These are phyloP conservation scores for Hyaloperonospora arabidopsidis DNA, from an alignment of 352 stramenopile species.

Conservation along the genomic window DNA sequence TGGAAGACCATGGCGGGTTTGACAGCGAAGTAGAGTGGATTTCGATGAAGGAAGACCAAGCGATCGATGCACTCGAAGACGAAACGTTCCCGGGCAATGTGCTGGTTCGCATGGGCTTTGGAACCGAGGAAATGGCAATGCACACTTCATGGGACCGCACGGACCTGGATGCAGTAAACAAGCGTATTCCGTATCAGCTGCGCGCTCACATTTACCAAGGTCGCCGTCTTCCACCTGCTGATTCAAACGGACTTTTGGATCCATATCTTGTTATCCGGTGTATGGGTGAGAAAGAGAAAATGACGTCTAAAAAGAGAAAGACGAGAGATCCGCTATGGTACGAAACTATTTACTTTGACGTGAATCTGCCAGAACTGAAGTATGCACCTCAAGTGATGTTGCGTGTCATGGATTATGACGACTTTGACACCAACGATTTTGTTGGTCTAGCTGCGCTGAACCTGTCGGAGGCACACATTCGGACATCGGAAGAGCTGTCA, in stretches of 20 bases:
- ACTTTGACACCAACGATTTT: slow-evolving; percentile 69
- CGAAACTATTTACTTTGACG: slow-evolving; percentile 82
- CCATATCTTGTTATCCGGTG: slow-evolving; percentile 76
- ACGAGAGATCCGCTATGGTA: slow-evolving; percentile 83
- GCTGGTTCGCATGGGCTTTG: slow-evolving; percentile 69
- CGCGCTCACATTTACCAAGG: slow-evolving; percentile 84
- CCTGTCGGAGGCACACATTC: slow-evolving; percentile 61
- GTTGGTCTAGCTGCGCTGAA: slow-evolving; percentile 55
- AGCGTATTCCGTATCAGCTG: slow-evolving; percentile 74
- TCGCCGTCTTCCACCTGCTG: slow-evolving; percentile 60
- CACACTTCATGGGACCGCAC: slow-evolving; percentile 41
- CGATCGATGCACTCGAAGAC: slow-evolving; percentile 67
- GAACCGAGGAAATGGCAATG: slow-evolving; percentile 59
- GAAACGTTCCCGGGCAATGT: slow-evolving; percentile 81
- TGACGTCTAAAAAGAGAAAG: slow-evolving; percentile 65
- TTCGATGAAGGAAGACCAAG: slow-evolving; percentile 72
- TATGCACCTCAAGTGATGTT: slow-evolving; percentile 76
- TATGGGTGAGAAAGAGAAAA: slow-evolving; percentile 70
- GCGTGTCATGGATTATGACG: slow-evolving; percentile 74
- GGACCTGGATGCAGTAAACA: slow-evolving; percentile 59
- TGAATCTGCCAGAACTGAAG: slow-evolving; percentile 68
- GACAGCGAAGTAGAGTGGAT: slow-evolving; percentile 56
- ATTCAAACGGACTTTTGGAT: slow-evolving; percentile 81
- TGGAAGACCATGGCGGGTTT: slow-evolving; percentile 52
- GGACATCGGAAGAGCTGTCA: slow-evolving; percentile 49